A percentile compares a stretch with the other conserved stretches of the same genome.
Evolutionary conservation across 306 rosid species (phyloP).

Genomic region (Quillaja saponaria): DNA sequence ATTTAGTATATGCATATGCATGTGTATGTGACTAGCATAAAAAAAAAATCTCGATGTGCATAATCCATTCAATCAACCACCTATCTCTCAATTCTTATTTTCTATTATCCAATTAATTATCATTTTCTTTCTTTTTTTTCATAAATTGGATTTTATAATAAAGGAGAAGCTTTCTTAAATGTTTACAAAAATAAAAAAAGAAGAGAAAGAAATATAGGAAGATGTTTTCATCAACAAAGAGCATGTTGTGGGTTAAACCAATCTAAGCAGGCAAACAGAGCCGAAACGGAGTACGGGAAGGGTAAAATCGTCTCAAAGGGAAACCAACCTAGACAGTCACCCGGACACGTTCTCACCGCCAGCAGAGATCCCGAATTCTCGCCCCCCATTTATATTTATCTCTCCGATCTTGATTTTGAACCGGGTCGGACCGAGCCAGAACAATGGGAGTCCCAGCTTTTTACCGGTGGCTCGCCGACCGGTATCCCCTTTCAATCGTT

Average conservation of each 20-base stretch:
- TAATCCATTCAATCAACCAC: too few relatives aligned
- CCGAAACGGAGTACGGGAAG: conserved; percentile 10
- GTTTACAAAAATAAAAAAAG: too few relatives aligned
- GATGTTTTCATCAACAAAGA: background rate
- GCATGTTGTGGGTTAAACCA: too few relatives aligned
- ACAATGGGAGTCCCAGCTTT: conserved; percentile 96
- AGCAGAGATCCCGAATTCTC: conserved; percentile 39
- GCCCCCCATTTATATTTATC: background rate
- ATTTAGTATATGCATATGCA: too few relatives aligned
- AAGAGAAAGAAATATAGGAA: background rate
- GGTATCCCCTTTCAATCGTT: conserved; percentile 73
- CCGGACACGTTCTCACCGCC: conserved; percentile 38
- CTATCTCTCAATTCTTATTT: too few relatives aligned
- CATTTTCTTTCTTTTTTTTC: too few relatives aligned
- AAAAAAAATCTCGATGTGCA: too few relatives aligned
- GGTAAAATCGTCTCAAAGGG: conserved; percentile 41
- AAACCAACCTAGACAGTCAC: conserved; percentile 32
- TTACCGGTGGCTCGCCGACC: conserved; percentile 98
- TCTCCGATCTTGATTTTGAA: conserved; percentile 20
- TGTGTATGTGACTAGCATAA: too few relatives aligned
- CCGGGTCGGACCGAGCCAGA: conserved; percentile 44
- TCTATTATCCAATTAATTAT: too few relatives aligned
- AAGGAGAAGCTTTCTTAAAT: too few relatives aligned
- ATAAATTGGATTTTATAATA: too few relatives aligned
- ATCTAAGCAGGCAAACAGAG: background rate